A percentile compares a stretch with the other conserved stretches of the same genome.
phyloP scores from a whole-genome alignment of 768 basidiomycete genomes.

The Phylloporus rhodoxanthus region DNA sequence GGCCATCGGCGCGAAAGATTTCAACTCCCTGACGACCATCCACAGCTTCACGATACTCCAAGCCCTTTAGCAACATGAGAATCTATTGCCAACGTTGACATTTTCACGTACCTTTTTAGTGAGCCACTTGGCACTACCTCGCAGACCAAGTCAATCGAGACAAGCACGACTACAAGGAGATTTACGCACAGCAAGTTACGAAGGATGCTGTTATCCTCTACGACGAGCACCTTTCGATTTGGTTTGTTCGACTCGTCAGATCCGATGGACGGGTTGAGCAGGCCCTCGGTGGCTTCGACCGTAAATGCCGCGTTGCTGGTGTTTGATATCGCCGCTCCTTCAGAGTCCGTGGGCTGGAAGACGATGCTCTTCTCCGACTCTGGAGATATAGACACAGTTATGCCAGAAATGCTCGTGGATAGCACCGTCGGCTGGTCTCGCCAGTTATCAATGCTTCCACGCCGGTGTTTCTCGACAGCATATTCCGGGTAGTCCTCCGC shows the following conservation, averaged over 20 bases:
- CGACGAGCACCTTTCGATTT: slow-evolving; percentile 65
- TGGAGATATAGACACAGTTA: slow-evolving; percentile 16
- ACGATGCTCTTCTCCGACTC: slow-evolving; percentile 29
- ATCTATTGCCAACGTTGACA: not conserved
- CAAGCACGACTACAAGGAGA: not conserved
- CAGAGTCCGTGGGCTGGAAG: slow-evolving; percentile 14
- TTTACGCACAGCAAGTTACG: slow-evolving; percentile 71
- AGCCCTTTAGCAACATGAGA: slow-evolving; percentile 42
- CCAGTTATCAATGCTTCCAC: slow-evolving; percentile 31
- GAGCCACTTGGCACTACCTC: slow-evolving; percentile 56
- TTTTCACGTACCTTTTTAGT: slow-evolving; percentile 41
- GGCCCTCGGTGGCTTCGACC: slow-evolving; percentile 55
- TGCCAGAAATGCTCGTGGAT: slow-evolving; percentile 6
- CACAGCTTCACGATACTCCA: slow-evolving; percentile 69
- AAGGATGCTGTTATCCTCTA: slow-evolving; percentile 87
- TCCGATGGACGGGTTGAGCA: slow-evolving; percentile 63
- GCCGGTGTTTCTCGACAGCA: slow-evolving; percentile 23
- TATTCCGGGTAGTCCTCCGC: slow-evolving; percentile 19
- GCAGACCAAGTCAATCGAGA: slow-evolving; percentile 8
- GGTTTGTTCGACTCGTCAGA: slow-evolving; percentile 41
- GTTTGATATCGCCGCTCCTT: slow-evolving; percentile 8
- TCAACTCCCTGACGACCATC: slow-evolving; percentile 85
- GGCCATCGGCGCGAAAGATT: slow-evolving; percentile 62
- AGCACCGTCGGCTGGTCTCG: slow-evolving; percentile 11
- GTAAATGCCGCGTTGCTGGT: slow-evolving; percentile 41